These are phyloP conservation scores for Lophiotrema nucula DNA, from an alignment of 495 filamentous ascomycete species.

Conservation along the genomic window DNA sequence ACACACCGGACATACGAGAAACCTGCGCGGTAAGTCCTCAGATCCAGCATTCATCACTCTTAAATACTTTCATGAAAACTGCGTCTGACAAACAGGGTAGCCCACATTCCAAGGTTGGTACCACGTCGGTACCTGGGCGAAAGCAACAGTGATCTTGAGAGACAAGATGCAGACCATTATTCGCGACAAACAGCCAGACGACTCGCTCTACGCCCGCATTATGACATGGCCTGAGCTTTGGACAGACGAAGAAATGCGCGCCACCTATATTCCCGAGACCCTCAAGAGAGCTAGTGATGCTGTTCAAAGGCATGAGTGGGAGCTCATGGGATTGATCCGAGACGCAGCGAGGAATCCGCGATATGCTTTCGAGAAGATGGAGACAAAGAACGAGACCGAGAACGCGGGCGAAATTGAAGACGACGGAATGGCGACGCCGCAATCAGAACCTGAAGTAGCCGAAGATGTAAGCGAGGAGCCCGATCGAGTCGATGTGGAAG, in stretches of 20 bases:
- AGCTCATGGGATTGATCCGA: conserved; percentile 9
- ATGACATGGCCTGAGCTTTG: conserved; percentile 43
- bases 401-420: background rate
- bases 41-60: too few species aligned
- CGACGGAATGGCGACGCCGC: background rate
- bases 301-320: too few species aligned
- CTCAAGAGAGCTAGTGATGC: too few species aligned
- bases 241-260: conserved; percentile 15
- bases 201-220: conserved; percentile 52
- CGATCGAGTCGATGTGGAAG: too few species aligned
- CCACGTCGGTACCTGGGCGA: conserved; percentile 70
- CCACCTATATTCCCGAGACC: conserved; percentile 7
- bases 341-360: conserved; percentile 15
- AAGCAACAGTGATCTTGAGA: conserved; percentile 81
- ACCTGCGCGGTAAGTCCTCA: conserved; percentile 41
- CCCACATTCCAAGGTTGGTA: conserved; percentile 72
- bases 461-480: conserved; percentile 20
- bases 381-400: conserved; percentile 2
- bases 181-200: conserved; percentile 39
- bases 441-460: conserved; percentile 17
- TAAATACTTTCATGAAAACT: too few species aligned
- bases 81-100: too few species aligned
- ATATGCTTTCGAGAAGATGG: conserved; percentile 24
- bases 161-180: conserved; percentile 58
- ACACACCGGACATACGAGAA: conserved; percentile 45